phyloP scores from a whole-genome alignment of 805 yeast genomes.

The Yarrowia divulgata region DNA sequence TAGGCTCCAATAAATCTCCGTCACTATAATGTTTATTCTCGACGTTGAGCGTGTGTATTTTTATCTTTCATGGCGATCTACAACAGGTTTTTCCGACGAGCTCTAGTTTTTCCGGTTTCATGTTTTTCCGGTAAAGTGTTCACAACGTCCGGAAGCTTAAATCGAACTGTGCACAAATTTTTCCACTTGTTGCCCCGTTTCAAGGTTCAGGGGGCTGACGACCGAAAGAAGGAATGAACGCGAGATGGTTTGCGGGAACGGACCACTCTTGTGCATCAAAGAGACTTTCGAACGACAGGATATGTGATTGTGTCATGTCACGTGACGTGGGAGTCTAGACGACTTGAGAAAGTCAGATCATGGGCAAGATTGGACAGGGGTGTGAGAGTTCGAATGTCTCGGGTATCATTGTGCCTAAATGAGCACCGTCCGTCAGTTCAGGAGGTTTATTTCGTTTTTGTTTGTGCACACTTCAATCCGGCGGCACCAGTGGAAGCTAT shows the following conservation, averaged over 20 bases:
- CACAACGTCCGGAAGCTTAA: not conserved
- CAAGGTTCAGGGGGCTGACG: not conserved
- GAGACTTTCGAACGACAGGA: not conserved
- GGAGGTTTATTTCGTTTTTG: too few species aligned
- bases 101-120: constrained; percentile 16
- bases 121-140: constrained; percentile 7
- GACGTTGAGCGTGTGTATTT: not conserved
- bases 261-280: not conserved
- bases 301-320: not conserved
- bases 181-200: not conserved
- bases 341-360: too few species aligned
- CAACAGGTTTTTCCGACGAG: constrained; percentile 1
- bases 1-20: not conserved
- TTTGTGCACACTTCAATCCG: not conserved
- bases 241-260: not conserved
- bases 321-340: not conserved
- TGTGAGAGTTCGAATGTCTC: not conserved
- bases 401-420: not conserved
- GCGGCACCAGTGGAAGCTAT: not conserved
- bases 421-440: not conserved
- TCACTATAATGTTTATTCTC: not conserved
- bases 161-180: not conserved
- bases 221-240: constrained; percentile 14
- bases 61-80: not conserved
- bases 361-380: too few species aligned